These are phyloP conservation scores for Populus hybrid DNA, from an alignment of 441 rosid genomes.

Conservation along the genomic window DNA sequence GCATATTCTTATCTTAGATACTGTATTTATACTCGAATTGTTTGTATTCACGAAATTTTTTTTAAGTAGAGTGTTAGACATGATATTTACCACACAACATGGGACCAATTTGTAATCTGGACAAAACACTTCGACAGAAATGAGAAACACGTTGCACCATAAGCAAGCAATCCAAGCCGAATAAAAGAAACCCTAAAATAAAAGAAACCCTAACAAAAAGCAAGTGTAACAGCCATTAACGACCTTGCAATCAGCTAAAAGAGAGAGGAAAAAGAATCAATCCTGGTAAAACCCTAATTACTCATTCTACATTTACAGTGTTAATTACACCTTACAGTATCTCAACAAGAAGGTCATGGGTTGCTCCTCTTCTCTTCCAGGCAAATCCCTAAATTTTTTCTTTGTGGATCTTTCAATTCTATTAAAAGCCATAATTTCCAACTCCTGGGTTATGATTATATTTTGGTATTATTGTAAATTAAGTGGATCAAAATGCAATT, in stretches of 20 bases:
- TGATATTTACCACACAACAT: no score
- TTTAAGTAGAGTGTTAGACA: neutral
- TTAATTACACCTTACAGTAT: neutral
- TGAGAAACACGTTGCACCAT: neutral
- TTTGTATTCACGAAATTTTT: neutral
- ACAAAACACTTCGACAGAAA: neutral
- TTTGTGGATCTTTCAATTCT: neutral
- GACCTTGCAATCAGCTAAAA: neutral
- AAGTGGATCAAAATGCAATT: neutral
- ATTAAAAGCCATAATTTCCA: neutral
- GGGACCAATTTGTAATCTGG: neutral
- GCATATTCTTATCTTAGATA: neutral
- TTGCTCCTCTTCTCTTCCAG: conserved; percentile 87
- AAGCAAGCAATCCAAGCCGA: neutral
- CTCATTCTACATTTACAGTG: neutral
- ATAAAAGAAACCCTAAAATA: no score
- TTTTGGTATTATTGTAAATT: neutral
- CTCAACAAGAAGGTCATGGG: conserved; percentile 46
- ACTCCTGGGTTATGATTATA: neutral
- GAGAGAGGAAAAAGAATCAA: neutral
- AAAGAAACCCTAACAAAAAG: neutral
- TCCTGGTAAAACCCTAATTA: conserved; percentile 8
- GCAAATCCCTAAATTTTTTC: conserved; percentile 22
- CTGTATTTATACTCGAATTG: neutral
- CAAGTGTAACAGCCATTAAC: neutral